A percentile compares a stretch with the other conserved stretches of the same genome.
Evolutionary conservation across 441 rosid genomes (phyloP).

Genomic region (Aleurites moluccanus): DNA sequence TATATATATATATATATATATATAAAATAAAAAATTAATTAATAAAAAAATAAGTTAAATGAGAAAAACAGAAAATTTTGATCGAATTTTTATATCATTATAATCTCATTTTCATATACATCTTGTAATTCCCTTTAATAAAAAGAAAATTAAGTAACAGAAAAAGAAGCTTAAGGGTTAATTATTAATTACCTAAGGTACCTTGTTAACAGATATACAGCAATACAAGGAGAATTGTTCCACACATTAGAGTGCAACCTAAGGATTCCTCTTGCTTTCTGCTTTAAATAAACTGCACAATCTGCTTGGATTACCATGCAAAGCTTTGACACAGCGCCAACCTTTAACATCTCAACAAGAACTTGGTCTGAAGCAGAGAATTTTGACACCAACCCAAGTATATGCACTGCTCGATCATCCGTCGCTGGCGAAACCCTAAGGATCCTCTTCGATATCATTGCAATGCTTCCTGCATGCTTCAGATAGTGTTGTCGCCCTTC

Average conservation of each 20-base stretch:
- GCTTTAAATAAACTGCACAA: slow-evolving; percentile 37
- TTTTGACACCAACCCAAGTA: slow-evolving; percentile 35
- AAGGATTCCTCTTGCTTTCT: slow-evolving; percentile 43
- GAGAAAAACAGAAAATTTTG: too few species aligned
- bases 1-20: too few species aligned
- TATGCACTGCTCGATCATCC: slow-evolving; percentile 45
- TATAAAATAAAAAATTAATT: too few species aligned
- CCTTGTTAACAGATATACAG: slow-evolving; percentile 44
- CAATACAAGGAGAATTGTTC: slow-evolving; percentile 63
- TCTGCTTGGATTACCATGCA: slow-evolving; percentile 61
- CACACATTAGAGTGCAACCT: slow-evolving; percentile 47
- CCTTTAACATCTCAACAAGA: slow-evolving; percentile 52
- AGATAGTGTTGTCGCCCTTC: slow-evolving; percentile 46
- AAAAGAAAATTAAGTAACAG: too few species aligned
- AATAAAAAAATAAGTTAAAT: too few species aligned
- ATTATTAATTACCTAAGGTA: slow-evolving; percentile 25
- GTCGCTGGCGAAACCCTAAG: slow-evolving; percentile 49
- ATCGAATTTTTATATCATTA: too few species aligned
- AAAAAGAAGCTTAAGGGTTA: background rate
- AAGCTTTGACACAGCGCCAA: slow-evolving; percentile 59
- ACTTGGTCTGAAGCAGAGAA: slow-evolving; percentile 35
- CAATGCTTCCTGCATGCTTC: slow-evolving; percentile 46
- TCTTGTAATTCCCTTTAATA: too few species aligned
- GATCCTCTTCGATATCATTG: slow-evolving; percentile 49
- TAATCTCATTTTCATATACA: too few species aligned